Conservation (phyloP, 2,329 filamentous ascomycete species). For the Aspergillus puulaauensis region DNA sequence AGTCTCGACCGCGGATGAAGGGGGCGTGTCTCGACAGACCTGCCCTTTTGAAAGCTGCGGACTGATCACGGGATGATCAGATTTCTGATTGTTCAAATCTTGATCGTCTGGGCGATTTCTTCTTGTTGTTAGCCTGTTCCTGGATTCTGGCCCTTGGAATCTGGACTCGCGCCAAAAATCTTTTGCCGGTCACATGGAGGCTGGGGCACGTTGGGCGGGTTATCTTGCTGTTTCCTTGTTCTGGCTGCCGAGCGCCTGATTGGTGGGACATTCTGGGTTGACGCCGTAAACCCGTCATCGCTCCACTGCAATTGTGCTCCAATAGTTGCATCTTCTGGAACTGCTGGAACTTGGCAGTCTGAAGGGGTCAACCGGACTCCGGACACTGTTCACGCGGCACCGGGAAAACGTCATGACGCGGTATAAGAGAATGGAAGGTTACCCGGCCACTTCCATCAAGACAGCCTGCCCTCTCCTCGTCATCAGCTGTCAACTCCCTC, state of each 20-base stretch:
- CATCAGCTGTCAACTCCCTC: background rate
- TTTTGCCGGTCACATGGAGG: slow-evolving; percentile 34
- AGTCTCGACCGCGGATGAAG: background rate
- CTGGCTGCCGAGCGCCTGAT: slow-evolving; percentile 26
- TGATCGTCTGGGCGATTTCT: background rate
- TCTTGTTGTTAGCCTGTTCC: background rate
- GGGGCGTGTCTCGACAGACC: slow-evolving; percentile 5
- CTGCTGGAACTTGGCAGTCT: slow-evolving; percentile 9
- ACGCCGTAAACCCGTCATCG: slow-evolving; percentile 24
- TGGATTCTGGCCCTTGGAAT: background rate
- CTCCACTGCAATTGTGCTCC: slow-evolving; percentile 25
- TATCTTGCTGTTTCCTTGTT: background rate
- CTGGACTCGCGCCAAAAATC: slow-evolving; percentile 12
- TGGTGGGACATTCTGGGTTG: slow-evolving; percentile 29
- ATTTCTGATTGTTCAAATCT: background rate
- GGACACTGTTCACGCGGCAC: slow-evolving; percentile 3
- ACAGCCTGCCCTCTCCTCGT: background rate
- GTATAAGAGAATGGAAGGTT: slow-evolving; percentile 23
- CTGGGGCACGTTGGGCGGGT: slow-evolving; percentile 1
- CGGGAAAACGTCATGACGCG: slow-evolving; percentile 18
- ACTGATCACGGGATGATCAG: slow-evolving; percentile 1
- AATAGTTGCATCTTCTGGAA: slow-evolving; percentile 14
- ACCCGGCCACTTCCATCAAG: slow-evolving; percentile 15
- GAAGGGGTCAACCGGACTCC: background rate
- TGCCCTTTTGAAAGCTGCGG: background rate